Evolutionary conservation across 1,139 yeast species (phyloP).

Genomic region (Candida sp.): DNA sequence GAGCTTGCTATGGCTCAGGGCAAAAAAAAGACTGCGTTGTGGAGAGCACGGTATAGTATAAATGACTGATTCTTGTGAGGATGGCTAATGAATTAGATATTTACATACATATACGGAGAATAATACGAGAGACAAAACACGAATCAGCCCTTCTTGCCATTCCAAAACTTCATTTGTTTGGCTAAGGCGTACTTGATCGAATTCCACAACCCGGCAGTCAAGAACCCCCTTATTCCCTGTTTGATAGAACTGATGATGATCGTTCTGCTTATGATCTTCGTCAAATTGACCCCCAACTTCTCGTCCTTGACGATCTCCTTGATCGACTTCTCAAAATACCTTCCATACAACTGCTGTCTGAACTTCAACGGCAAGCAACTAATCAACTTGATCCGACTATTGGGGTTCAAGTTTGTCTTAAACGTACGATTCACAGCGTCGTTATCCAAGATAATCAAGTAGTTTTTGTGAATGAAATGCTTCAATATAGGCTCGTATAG

Average conservation of each 20-base stretch:
- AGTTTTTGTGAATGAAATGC: constrained; percentile 25
- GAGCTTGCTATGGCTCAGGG: too few species aligned
- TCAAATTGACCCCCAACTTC: constrained; percentile 40
- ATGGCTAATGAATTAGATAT: neutral
- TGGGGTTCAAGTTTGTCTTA: constrained; percentile 20
- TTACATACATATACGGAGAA: neutral
- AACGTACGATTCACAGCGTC: constrained; percentile 20
- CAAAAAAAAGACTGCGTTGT: too few species aligned
- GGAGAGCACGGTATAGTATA: too few species aligned
- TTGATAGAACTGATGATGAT: constrained; percentile 72
- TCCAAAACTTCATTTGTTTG: constrained; percentile 46
- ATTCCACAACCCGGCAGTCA: constrained; percentile 84
- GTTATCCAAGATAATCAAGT: constrained; percentile 20
- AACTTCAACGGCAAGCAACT: constrained; percentile 57
- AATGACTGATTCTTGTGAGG: too few species aligned
- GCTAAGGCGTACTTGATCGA: constrained; percentile 81
- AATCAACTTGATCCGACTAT: constrained; percentile 31
- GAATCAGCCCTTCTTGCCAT: constrained; percentile 21
- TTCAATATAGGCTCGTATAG: constrained; percentile 70
- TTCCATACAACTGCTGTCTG: constrained; percentile 45
- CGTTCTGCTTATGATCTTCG: constrained; percentile 55
- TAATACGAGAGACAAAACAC: neutral
- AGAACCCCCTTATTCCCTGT: constrained; percentile 82
- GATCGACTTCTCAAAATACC: constrained; percentile 38
- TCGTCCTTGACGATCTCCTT: constrained; percentile 22